These are phyloP conservation scores for Physcomitrellopsis africana DNA, from an alignment of 225 moss, liverwort and hornwort genomes.

Conservation along the genomic window DNA sequence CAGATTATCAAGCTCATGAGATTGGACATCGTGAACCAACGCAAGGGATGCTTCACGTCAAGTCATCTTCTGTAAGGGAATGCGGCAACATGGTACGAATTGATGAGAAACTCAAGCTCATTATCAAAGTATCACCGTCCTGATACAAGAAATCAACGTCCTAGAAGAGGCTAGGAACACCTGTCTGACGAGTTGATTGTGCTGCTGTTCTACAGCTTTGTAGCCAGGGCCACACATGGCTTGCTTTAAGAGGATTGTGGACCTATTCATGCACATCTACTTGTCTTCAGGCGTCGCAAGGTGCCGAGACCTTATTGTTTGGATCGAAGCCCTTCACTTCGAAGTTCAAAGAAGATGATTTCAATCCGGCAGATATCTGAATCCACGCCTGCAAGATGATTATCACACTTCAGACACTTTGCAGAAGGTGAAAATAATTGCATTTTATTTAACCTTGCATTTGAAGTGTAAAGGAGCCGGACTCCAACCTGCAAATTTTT, in stretches of 20 bases:
- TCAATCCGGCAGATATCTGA: constrained; percentile 14
- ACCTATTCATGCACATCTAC: constrained; percentile 73
- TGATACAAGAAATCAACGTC: background rate
- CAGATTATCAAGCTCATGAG: background rate
- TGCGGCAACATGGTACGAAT: background rate
- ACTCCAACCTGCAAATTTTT: too few species aligned
- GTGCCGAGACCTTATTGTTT: constrained; percentile 54
- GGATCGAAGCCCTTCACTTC: constrained; percentile 36
- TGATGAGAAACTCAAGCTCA: background rate
- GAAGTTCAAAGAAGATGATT: constrained; percentile 21
- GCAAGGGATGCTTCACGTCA: constrained; percentile 5
- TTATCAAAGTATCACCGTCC: background rate
- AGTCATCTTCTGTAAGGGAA: constrained; percentile 4
- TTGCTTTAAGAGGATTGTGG: constrained; percentile 56
- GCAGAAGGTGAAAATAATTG: too few species aligned
- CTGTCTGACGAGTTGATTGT: constrained; percentile 16
- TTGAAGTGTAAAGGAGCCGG: too few species aligned
- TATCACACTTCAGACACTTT: background rate
- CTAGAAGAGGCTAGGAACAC: constrained; percentile 4
- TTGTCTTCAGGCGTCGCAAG: constrained; percentile 52
- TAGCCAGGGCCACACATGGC: constrained; percentile 60
- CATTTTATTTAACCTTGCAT: too few species aligned
- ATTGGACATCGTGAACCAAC: constrained; percentile 3
- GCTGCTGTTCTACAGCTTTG: constrained; percentile 53
- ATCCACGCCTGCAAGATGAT: constrained; percentile 32